Percentiles rank a stretch among this genome's conserved stretches.
Conservation (phyloP, 2,329 filamentous ascomycete genomes). For the Colletotrichum truncatum region DNA sequence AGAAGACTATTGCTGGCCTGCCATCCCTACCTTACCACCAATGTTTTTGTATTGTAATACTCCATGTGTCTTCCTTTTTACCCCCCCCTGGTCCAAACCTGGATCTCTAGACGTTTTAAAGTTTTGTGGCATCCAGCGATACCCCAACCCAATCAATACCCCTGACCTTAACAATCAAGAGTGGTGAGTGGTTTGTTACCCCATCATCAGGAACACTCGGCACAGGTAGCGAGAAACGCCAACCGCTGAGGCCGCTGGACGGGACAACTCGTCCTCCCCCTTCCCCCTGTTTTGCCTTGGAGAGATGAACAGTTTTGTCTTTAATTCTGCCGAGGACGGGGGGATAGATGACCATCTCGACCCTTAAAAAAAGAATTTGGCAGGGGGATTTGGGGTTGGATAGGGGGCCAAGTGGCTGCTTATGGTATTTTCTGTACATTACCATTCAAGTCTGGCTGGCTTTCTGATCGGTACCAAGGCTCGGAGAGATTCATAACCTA, state of each 20-base stretch:
- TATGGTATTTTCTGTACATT: neutral
- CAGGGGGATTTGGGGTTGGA: neutral
- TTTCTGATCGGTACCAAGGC: no score
- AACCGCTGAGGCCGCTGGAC: no score
- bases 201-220: neutral
- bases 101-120: conserved; percentile 26
- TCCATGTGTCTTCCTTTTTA: no score
- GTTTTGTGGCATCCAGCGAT: conserved; percentile 8
- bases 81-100: neutral
- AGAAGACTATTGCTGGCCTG: no score
- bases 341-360: neutral
- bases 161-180: neutral
- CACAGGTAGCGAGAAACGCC: conserved; percentile 3
- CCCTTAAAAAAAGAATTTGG: no score
- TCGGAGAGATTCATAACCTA: no score
- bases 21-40: no score
- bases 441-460: neutral
- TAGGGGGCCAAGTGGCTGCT: neutral
- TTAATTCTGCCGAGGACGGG: neutral
- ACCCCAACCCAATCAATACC: neutral
- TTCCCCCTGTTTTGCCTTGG: neutral
- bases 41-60: no score
- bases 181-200: neutral
- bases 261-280: no score
- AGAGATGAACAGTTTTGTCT: conserved; percentile 14